Evolutionary conservation across 1,139 yeast genomes (phyloP), one percentile per base, ranked within the genome.

Genomic region (Blastobotrys proliferans): DNA sequence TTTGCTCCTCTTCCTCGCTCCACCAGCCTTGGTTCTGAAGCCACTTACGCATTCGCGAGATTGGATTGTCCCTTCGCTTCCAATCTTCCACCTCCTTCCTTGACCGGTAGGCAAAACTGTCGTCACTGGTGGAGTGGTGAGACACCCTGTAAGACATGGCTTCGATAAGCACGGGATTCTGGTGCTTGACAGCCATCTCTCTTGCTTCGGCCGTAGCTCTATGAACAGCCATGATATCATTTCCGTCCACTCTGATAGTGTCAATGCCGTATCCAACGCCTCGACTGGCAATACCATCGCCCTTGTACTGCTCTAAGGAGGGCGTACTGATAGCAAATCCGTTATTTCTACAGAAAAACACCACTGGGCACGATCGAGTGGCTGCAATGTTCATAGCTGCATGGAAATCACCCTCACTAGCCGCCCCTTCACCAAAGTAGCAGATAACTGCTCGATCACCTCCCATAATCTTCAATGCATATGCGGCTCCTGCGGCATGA

Each of bases 401-500:
- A 41, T 63, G 68, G 51, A 63, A 63, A 32, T 63, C 68, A 5
- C 68, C 68, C 44, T 63, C 68, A 14, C 66, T 62, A 0, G 67
- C 66, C 1, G 68, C 67, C 4, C 68, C 68, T 38, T 63, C 68
- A 10, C 68, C 68, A 50, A 63, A 61, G 46, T 61, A 63, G 47
- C 65, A 60, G 25, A 63, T 54, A 1, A 51, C 51, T 27, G 57
- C 51, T 2, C 59, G 61, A 16, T 54, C 55, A 11, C 51, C 50
- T 6, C 61, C 62, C 8, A 46, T 47, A 21, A 63, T 50, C 50
- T 63, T 63, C 37, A 63, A 47, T 1, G 66, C 65, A 33, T 63
- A 63, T 13, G 67, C 68, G 4, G 67, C 67, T 5, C 68, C 68
- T 3, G 66, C 62, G 3, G 67, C 67, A 43, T 63, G 68, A 1